Evolutionary conservation across 768 basidiomycete genomes (phyloP), one percentile per base, ranked within the genome.

Genomic region (Clavulina sp.): DNA sequence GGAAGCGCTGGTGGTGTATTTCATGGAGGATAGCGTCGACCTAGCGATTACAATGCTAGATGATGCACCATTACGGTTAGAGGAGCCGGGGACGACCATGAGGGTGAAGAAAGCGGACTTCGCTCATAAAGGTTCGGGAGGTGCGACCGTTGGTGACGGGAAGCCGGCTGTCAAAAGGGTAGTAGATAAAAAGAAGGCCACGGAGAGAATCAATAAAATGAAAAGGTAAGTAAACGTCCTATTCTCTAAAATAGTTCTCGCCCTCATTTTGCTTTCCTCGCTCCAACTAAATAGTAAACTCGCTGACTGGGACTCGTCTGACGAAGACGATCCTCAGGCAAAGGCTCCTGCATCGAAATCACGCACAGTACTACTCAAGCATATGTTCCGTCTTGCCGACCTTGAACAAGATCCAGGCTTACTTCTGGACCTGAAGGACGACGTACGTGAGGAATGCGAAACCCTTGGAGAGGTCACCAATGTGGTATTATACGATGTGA

Each of bases 1-100:
- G 34, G 93, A 97, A 58, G 93, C 91, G 2, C 67, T 97, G 57
- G 81, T 99, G 52, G 89, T 96, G 31, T 99, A 85, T 65, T 93
- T 96, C 73, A 95, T 95, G 65, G 89, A 93, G 63, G 92, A 89
- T 54, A 87, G 84, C n/a, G 95, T 97, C 19, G 66, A 69, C 3
- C 70, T 97, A 50, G 93, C 92, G 5, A 61, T 85, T 55, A 82
- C 72, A 57, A 70, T 97, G 50, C 69, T 97, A 54, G 92, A 96
- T 63, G 93, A 96, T 54, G 86, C 86, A 1, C 91, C 95, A 63
- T 68, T 99, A 54, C 70, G 88, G 53, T 59, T 93, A 23, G 93
- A 92, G 2, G 83, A 84, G 41, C 65, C 81, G 4, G 72, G 72
- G 4, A 77, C 81, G 13, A 66, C 75, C 41, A 88, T 89, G 78